A percentile compares a stretch with the other conserved stretches of the same genome.
phyloP scores from a whole-genome alignment of 2,329 filamentous ascomycete species.

The Dactylella cylindrospora region DNA sequence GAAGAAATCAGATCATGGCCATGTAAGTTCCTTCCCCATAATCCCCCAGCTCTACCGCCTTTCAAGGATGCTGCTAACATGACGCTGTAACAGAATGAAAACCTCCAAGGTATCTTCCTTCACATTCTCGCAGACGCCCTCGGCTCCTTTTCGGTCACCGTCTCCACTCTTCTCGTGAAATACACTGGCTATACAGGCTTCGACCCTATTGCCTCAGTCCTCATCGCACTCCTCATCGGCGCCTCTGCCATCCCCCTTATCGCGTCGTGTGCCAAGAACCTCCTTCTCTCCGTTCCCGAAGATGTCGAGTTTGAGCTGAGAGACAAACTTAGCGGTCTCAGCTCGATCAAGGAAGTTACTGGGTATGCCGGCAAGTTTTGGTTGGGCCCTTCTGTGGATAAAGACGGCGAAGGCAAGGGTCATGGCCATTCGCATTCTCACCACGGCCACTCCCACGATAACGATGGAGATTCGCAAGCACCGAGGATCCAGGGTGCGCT shows the following conservation, averaged over 20 bases:
- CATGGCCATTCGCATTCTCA: neutral
- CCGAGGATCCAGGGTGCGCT: slow-evolving; percentile 28
- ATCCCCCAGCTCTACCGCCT: slow-evolving; percentile 48
- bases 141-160: slow-evolving; percentile 89
- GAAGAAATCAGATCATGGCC: slow-evolving; percentile 49
- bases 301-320: slow-evolving; percentile 84
- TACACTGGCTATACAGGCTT: slow-evolving; percentile 88
- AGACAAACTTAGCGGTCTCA: slow-evolving; percentile 79
- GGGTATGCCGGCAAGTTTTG: slow-evolving; percentile 90
- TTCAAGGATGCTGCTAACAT: slow-evolving; percentile 52
- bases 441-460: too few relatives aligned
- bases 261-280: slow-evolving; percentile 74
- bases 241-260: slow-evolving; percentile 88
- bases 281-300: slow-evolving; percentile 81
- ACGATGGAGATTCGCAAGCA: too few relatives aligned
- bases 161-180: slow-evolving; percentile 84
- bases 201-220: slow-evolving; percentile 89
- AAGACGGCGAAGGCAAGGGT: slow-evolving; percentile 30
- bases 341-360: slow-evolving; percentile 77
- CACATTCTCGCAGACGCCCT: slow-evolving; percentile 94
- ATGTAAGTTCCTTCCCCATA: slow-evolving; percentile 51
- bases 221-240: slow-evolving; percentile 92
- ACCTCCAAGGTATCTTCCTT: slow-evolving; percentile 96
- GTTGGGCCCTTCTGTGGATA: slow-evolving; percentile 63
- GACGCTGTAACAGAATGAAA: slow-evolving; percentile 79